phyloP scores from a whole-genome alignment of 2,329 filamentous ascomycete species.

The Fusarium oxysporum region DNA sequence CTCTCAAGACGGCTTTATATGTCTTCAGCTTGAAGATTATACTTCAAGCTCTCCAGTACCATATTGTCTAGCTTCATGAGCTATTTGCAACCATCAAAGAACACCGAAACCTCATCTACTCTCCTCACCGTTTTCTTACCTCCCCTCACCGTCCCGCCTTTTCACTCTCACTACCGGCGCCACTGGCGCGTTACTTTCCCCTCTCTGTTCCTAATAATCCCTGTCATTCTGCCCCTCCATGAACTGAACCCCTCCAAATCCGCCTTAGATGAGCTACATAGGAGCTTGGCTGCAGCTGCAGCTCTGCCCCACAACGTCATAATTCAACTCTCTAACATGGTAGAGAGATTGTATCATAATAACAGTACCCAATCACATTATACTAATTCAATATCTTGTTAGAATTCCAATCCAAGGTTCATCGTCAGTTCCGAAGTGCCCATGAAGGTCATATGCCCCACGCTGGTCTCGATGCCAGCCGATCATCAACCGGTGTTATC shows the following conservation, averaged over 20 bases:
- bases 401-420: constrained; percentile 87
- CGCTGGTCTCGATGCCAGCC: constrained; percentile 87
- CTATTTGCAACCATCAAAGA: neutral
- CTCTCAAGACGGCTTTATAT: neutral
- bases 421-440: constrained; percentile 88
- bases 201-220: constrained; percentile 12
- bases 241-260: constrained; percentile 31
- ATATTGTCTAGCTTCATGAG: neutral
- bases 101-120: neutral
- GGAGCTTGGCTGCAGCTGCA: constrained; percentile 18
- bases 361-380: too few relatives aligned
- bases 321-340: too few relatives aligned
- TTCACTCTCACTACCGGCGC: constrained; percentile 19
- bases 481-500: constrained; percentile 92
- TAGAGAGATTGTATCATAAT: neutral
- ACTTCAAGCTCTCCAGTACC: neutral
- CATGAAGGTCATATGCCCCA: constrained; percentile 93
- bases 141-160: constrained; percentile 40
- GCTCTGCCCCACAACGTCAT: constrained; percentile 27
- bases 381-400: too few relatives aligned
- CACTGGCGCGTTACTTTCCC: constrained; percentile 26
- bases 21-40: too few relatives aligned
- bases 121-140: constrained; percentile 33
- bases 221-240: constrained; percentile 26
- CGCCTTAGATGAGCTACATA: constrained; percentile 9